Evolutionary conservation across 2,329 filamentous ascomycete genomes (phyloP).

Genomic region (Pestalotiopsis sp.): DNA sequence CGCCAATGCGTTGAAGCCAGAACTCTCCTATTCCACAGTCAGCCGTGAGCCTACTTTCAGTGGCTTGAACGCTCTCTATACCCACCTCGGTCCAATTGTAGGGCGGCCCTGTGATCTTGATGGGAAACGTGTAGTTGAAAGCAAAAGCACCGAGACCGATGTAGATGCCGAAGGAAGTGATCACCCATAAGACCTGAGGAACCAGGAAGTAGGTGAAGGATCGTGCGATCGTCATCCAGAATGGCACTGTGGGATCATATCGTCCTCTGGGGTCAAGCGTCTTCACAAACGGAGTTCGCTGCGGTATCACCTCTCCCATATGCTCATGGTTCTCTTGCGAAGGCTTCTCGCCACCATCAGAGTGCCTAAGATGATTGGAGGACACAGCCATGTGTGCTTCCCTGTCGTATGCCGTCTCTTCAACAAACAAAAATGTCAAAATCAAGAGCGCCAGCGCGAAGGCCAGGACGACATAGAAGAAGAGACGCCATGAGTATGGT

Average conservation of each 20-base stretch:
- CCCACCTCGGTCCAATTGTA: constrained; percentile 42
- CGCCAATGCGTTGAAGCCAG: constrained; percentile 32
- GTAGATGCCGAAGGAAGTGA: constrained; percentile 47
- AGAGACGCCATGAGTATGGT: constrained; percentile 61
- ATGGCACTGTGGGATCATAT: constrained; percentile 39
- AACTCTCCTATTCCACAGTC: constrained; percentile 24
- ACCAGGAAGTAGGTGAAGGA: constrained; percentile 48
- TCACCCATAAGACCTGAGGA: constrained; percentile 48
- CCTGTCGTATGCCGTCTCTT: constrained; percentile 51
- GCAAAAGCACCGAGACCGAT: constrained; percentile 47
- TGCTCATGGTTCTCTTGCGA: constrained; percentile 22
- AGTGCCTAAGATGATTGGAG: constrained; percentile 18
- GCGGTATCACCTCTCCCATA: constrained; percentile 23
- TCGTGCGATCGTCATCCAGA: constrained; percentile 42
- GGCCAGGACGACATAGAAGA: constrained; percentile 63
- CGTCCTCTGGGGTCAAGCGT: constrained; percentile 41
- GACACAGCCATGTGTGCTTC: constrained; percentile 18
- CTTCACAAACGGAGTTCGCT: constrained; percentile 39
- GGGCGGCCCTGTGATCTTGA: constrained; percentile 43
- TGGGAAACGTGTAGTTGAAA: constrained; percentile 49
- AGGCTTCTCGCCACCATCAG: constrained; percentile 28
- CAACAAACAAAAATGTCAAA: constrained; percentile 53
- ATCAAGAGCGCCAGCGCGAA: constrained; percentile 49
- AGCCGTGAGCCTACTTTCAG: not conserved
- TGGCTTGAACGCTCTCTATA: not conserved